Percentiles rank a stretch among this genome's conserved stretches.
These are phyloP conservation scores for Colletotrichum liriopes DNA, from an alignment of 2,329 filamentous ascomycete genomes.

Conservation along the genomic window DNA sequence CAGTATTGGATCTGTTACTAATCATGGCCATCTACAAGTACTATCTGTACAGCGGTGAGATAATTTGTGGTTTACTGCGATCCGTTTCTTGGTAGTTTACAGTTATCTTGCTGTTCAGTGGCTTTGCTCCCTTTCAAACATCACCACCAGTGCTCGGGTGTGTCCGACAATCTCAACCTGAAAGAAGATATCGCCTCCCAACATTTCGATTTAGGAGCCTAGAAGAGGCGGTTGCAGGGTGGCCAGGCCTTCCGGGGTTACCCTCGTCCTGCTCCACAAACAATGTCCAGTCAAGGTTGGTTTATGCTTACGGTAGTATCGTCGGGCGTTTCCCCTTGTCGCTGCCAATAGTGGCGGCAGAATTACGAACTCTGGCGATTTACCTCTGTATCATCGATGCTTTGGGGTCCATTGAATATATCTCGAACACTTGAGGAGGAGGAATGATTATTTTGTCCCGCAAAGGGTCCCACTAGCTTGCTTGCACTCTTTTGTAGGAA, in stretches of 20 bases:
- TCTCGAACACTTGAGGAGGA: neutral
- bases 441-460: too few relatives aligned
- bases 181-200: neutral
- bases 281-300: neutral
- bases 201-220: neutral
- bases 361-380: neutral
- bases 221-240: neutral
- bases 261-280: constrained; percentile 8
- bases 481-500: neutral
- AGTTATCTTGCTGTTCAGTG: neutral
- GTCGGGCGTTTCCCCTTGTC: neutral
- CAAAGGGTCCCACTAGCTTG: neutral
- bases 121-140: neutral
- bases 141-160: neutral
- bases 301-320: neutral
- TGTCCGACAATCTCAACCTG: neutral
- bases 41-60: neutral
- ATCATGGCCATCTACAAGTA: neutral
- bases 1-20: too few relatives aligned
- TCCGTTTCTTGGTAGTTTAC: neutral
- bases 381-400: neutral
- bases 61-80: neutral
- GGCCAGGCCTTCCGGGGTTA: neutral
- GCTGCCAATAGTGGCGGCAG: neutral
- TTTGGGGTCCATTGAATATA: neutral